These are phyloP conservation scores for Diaporthe humulicola DNA, from an alignment of 2,329 filamentous ascomycete species.

Conservation along the genomic window DNA sequence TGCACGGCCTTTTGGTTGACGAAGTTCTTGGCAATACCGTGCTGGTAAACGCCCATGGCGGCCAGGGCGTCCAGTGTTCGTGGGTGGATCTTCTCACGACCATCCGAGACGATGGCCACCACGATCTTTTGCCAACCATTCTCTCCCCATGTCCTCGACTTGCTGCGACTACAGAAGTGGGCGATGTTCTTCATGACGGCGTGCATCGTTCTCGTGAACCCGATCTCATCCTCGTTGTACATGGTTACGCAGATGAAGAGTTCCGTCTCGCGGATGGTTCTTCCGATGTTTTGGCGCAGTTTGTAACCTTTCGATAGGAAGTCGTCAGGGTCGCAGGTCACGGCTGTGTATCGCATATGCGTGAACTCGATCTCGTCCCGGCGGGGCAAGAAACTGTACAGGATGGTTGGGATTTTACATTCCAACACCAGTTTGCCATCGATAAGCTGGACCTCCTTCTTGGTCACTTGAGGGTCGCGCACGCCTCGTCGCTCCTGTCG, in stretches of 20 bases:
- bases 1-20: conserved; percentile 97
- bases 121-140: conserved; percentile 99
- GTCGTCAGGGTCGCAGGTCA: conserved; percentile 97
- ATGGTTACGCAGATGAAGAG: conserved; percentile 97
- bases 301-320: conserved; percentile 92
- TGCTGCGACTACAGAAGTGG: conserved; percentile 93
- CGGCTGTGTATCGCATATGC: conserved; percentile 98
- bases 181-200: conserved; percentile 98
- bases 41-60: conserved; percentile 97
- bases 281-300: conserved; percentile 89
- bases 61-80: conserved; percentile 94
- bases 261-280: conserved; percentile 89
- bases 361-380: conserved; percentile 97
- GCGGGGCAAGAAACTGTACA: conserved; percentile 95
- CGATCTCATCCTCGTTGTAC: conserved; percentile 98
- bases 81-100: conserved; percentile 89
- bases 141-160: conserved; percentile 96
- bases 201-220: conserved; percentile 98
- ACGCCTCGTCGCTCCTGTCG: conserved; percentile 91
- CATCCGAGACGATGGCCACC: conserved; percentile 95
- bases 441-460: conserved; percentile 94
- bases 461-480: conserved; percentile 87
- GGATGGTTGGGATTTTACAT: conserved; percentile 98
- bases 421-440: conserved; percentile 98
- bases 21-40: conserved; percentile 97